phyloP scores from a whole-genome alignment of 2,329 filamentous ascomycete genomes.

The Coniochaeta hoffmannii region DNA sequence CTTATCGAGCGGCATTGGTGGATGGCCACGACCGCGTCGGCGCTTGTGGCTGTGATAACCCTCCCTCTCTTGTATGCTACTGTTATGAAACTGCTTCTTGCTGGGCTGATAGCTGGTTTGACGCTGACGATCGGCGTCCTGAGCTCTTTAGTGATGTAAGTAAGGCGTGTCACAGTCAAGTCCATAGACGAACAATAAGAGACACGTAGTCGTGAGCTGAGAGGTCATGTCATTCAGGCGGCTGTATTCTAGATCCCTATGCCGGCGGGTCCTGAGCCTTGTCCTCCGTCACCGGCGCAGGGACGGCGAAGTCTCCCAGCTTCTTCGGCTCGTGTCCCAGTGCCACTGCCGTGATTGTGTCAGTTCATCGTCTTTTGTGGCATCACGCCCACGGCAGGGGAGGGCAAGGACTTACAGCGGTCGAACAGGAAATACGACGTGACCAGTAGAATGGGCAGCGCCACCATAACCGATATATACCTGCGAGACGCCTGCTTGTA shows the following conservation, averaged over 20 bases:
- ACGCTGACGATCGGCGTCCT: too few relatives aligned
- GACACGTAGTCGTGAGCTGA: not conserved
- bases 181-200: not conserved
- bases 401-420: conserved; percentile 29
- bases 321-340: not conserved
- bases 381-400: too few relatives aligned
- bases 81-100: too few relatives aligned
- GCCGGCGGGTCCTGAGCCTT: not conserved
- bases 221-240: not conserved
- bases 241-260: not conserved
- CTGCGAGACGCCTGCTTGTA: conserved; percentile 37
- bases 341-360: not conserved
- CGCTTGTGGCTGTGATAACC: too few relatives aligned
- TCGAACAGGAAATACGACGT: conserved; percentile 48
- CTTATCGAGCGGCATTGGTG: too few relatives aligned
- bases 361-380: too few relatives aligned
- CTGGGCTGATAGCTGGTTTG: too few relatives aligned
- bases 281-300: not conserved
- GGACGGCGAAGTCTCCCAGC: not conserved
- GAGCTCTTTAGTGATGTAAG: too few relatives aligned
- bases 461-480: conserved; percentile 41
- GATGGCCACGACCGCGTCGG: too few relatives aligned
- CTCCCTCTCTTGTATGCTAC: too few relatives aligned
- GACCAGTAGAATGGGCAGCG: conserved; percentile 45
- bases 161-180: not conserved